Conservation (phyloP, 441 rosid genomes). For the Lepidium campestre region DNA sequence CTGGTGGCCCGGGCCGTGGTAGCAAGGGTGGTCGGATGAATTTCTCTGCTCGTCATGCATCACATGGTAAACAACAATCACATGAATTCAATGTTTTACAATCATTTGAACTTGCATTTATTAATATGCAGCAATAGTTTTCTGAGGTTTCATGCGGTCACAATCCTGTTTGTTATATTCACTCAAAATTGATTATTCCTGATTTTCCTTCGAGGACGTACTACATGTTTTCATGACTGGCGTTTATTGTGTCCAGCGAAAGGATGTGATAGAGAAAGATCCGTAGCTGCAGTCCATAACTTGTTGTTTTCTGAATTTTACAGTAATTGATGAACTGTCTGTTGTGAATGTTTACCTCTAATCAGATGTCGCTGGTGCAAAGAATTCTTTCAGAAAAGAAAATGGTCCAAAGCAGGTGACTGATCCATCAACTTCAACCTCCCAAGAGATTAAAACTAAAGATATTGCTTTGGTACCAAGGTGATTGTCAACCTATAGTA, state of each 20-base stretch:
- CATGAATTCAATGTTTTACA: neutral
- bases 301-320: neutral
- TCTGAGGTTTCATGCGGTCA: constrained; percentile 3
- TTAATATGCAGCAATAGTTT: neutral
- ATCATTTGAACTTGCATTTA: constrained; percentile 9
- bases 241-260: neutral
- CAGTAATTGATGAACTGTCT: constrained; percentile 18
- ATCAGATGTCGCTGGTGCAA: constrained; percentile 65
- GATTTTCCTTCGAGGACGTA: neutral
- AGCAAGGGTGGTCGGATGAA: constrained; percentile 55
- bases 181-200: neutral
- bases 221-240: neutral
- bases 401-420: constrained; percentile 51
- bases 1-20: constrained; percentile 59
- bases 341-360: constrained; percentile 26
- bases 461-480: constrained; percentile 40
- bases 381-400: constrained; percentile 48
- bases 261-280: neutral
- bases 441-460: constrained; percentile 44
- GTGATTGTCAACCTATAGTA: constrained; percentile 29
- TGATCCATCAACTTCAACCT: constrained; percentile 36
- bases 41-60: constrained; percentile 41
- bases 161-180: neutral
- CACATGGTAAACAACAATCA: constrained; percentile 49
- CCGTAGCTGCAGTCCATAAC: neutral